phyloP scores from a whole-genome alignment of 441 rosid genomes.

The Erodium trifolium region DNA sequence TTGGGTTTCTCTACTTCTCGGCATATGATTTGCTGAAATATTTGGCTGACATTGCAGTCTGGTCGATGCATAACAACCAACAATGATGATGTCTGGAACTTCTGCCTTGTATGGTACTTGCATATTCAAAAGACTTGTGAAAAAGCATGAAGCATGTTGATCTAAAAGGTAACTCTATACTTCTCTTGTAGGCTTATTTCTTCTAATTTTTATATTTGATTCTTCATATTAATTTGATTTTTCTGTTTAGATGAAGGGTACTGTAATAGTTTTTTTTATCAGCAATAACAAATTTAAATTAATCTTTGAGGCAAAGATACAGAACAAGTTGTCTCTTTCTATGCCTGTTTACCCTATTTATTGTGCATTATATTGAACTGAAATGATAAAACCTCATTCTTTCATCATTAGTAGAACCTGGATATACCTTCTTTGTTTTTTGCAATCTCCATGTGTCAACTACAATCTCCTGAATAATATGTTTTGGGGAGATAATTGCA shows the following conservation, averaged over 20 bases:
- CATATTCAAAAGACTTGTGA: background rate
- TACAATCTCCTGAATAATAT: no score
- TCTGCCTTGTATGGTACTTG: no score
- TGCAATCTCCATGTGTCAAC: no score
- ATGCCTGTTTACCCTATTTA: background rate
- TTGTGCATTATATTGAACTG: background rate
- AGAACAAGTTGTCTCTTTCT: background rate
- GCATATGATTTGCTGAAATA: background rate
- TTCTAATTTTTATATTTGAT: background rate
- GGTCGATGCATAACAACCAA: background rate
- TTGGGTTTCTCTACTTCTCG: no score
- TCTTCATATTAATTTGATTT: background rate
- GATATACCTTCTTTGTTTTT: no score
- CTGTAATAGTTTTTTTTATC: background rate
- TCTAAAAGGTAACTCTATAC: constrained; percentile 4
- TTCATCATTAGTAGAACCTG: background rate
- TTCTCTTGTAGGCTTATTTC: background rate
- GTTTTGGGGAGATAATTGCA: no score
- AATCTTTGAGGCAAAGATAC: no score
- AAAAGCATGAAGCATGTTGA: background rate
- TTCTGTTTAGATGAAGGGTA: background rate
- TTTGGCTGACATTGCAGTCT: background rate
- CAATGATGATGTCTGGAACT: background rate
- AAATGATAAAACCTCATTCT: background rate
- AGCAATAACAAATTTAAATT: no score